Evolutionary conservation across 257 asterid genomes (phyloP).

Genomic region (Solanum pennellii): DNA sequence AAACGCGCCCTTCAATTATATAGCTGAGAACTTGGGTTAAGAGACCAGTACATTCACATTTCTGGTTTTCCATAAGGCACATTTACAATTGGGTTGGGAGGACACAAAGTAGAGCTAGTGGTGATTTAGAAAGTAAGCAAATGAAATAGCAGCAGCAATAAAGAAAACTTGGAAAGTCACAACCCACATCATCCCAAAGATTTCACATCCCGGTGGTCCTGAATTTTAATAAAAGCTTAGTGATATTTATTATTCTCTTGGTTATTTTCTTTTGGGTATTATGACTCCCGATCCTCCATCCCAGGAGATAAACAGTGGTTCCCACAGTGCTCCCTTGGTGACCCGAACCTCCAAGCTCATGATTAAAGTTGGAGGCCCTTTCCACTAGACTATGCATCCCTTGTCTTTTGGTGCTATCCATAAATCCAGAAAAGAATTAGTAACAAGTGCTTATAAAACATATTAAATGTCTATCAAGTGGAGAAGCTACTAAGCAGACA

Average conservation of each 20-base stretch:
- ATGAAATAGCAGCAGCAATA: background rate
- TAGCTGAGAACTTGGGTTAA: slow-evolving; percentile 55
- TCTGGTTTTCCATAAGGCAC: background rate
- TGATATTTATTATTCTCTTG: background rate
- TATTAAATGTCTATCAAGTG: background rate
- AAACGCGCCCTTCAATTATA: slow-evolving; percentile 78
- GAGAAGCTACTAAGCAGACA: background rate
- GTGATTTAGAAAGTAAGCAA: background rate
- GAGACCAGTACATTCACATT: slow-evolving; percentile 12
- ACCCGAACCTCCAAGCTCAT: background rate
- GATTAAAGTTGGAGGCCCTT: background rate
- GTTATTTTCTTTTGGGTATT: background rate
- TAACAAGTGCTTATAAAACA: background rate
- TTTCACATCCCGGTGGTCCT: background rate
- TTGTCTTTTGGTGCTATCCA: background rate
- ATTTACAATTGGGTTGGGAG: background rate
- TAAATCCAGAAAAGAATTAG: background rate
- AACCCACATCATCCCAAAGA: background rate
- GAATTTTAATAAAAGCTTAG: background rate
- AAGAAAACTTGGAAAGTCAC: background rate
- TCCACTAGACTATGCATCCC: background rate
- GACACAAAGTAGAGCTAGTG: background rate
- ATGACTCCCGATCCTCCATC: background rate
- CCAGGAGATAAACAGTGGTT: background rate
- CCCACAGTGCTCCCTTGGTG: background rate